Evolutionary conservation across 2,329 filamentous ascomycete species (phyloP).

Genomic region (Fusarium nisikadoi): DNA sequence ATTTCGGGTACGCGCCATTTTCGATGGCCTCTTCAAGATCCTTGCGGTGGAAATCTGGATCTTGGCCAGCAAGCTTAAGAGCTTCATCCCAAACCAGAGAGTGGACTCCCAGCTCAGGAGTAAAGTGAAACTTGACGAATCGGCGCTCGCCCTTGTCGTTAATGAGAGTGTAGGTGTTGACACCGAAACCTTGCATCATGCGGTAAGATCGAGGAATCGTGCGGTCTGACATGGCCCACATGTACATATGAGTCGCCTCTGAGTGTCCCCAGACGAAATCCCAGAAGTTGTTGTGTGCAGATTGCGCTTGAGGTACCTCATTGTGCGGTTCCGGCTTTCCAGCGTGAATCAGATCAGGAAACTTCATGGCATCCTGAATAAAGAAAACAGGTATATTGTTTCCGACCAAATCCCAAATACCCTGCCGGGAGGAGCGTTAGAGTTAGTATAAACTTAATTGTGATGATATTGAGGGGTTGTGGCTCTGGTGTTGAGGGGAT

Average conservation of each 20-base stretch:
- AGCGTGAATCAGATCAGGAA: constrained; percentile 72
- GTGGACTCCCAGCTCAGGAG: constrained; percentile 78
- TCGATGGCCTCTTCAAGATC: constrained; percentile 81
- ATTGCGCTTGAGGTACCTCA: constrained; percentile 76
- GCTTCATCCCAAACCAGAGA: constrained; percentile 84
- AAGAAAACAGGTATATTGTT: constrained; percentile 83
- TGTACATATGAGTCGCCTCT: constrained; percentile 81
- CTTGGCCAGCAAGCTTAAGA: constrained; percentile 77
- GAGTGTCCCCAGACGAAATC: constrained; percentile 73
- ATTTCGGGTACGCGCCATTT: constrained; percentile 75
- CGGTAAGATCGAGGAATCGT: constrained; percentile 78
- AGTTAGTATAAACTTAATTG: no score
- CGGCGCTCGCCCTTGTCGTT: constrained; percentile 75
- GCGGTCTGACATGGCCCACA: constrained; percentile 82
- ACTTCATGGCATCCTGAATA: constrained; percentile 80
- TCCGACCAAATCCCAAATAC: no score
- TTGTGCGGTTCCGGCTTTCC: constrained; percentile 77
- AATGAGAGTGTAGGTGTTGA: constrained; percentile 79
- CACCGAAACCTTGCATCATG: constrained; percentile 89
- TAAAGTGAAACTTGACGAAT: constrained; percentile 84
- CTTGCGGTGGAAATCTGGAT: constrained; percentile 85
- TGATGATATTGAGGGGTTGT: no score
- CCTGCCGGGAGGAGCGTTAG: no score
- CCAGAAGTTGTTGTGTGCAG: constrained; percentile 81
- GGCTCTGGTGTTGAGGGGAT: no score